phyloP scores from a whole-genome alignment of 768 basidiomycete genomes.

The Suillus subaureus region DNA sequence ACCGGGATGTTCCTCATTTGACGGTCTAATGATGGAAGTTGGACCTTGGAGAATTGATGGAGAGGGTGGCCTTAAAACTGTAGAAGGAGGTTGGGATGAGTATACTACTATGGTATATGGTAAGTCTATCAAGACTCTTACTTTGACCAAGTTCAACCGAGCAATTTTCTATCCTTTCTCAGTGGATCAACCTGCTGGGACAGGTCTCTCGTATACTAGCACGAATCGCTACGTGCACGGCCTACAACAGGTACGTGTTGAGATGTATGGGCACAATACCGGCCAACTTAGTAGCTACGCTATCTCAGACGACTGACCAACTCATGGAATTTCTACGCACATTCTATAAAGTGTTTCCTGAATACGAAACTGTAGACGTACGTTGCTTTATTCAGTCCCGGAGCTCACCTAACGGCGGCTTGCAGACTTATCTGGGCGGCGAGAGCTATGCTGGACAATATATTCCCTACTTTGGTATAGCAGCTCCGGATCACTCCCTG shows the following conservation, averaged over 20 bases:
- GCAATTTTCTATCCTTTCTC: constrained; percentile 14
- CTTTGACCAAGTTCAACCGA: neutral
- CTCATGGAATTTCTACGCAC: constrained; percentile 83
- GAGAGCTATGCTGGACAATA: constrained; percentile 98
- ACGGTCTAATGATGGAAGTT: constrained; percentile 98
- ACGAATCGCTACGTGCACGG: constrained; percentile 86
- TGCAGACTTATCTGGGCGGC: constrained; percentile 91
- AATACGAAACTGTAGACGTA: constrained; percentile 81
- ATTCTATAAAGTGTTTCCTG: constrained; percentile 91
- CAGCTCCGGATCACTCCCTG: neutral
- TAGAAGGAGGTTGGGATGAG: constrained; percentile 96
- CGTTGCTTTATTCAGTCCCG: constrained; percentile 33
- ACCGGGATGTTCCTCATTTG: constrained; percentile 96
- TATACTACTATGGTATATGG: constrained; percentile 92
- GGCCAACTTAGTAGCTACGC: neutral
- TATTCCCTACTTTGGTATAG: constrained; percentile 90
- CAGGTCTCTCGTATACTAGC: constrained; percentile 88
- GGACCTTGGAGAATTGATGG: constrained; percentile 87
- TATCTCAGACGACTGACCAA: constrained; percentile 67
- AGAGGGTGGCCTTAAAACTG: constrained; percentile 66
- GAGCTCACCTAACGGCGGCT: constrained; percentile 14
- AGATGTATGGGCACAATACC: neutral
- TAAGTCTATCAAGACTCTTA: constrained; percentile 41
- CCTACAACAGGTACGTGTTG: constrained; percentile 56
- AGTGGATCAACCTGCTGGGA: constrained; percentile 99